A percentile compares a stretch with the other conserved stretches of the same genome.
phyloP scores from a whole-genome alignment of 1,139 yeast genomes.

The Kluyveromyces sp. region DNA sequence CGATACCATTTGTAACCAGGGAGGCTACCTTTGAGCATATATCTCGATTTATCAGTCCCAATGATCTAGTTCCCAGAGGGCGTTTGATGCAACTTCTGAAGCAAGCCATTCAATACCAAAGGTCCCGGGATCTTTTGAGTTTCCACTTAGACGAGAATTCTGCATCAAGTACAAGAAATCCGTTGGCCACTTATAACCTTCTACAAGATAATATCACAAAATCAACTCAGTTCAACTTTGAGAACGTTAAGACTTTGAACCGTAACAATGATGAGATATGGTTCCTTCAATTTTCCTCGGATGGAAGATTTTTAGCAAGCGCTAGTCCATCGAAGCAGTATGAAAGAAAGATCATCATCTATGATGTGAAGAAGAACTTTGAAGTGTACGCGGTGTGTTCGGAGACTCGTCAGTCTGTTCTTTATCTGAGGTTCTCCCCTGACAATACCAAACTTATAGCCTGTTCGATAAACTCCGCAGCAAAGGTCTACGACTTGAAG shows the following conservation, averaged over 20 bases:
- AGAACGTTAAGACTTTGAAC: slow-evolving; percentile 36
- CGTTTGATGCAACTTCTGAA: slow-evolving; percentile 44
- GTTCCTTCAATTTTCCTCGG: slow-evolving; percentile 72
- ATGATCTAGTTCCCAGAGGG: slow-evolving; percentile 46
- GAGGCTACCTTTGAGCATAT: slow-evolving; percentile 38
- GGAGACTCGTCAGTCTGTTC: slow-evolving; percentile 54
- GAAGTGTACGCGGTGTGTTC: slow-evolving; percentile 36
- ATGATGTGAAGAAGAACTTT: slow-evolving; percentile 55
- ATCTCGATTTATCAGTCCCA: slow-evolving; percentile 43
- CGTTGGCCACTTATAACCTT: slow-evolving; percentile 15
- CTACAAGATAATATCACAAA: slow-evolving; percentile 27
- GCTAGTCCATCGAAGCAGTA: slow-evolving; percentile 59
- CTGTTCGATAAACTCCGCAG: slow-evolving; percentile 60
- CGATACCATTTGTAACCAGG: slow-evolving; percentile 31
- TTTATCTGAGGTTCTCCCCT: slow-evolving; percentile 66
- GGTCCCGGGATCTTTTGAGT: slow-evolving; percentile 37
- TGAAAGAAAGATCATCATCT: slow-evolving; percentile 46
- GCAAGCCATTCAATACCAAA: slow-evolving; percentile 47
- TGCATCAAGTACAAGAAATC: slow-evolving; percentile 5
- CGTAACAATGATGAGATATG: slow-evolving; percentile 75
- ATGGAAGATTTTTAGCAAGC: slow-evolving; percentile 67
- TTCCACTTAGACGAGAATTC: slow-evolving; percentile 18
- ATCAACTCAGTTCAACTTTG: slow-evolving; percentile 21
- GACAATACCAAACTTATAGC: slow-evolving; percentile 60
- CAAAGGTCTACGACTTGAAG: slow-evolving; percentile 57